Evolutionary conservation across 345 rosid species (phyloP), one percentile per base, ranked within the genome.

Genomic region (Crucihimalaya himalaica): DNA sequence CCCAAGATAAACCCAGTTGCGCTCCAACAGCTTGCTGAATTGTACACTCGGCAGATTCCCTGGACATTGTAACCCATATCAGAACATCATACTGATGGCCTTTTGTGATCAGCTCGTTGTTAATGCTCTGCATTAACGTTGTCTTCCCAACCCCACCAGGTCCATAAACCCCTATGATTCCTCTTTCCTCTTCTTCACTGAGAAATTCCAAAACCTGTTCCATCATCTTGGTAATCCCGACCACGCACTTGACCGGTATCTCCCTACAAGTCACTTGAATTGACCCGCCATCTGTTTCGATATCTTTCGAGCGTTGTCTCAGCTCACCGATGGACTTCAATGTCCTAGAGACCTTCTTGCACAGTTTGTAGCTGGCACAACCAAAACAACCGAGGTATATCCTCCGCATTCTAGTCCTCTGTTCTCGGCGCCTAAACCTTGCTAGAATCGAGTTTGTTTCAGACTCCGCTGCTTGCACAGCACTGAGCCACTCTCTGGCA

Each of bases 11-110:
- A 56, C 83, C 80, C 27, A 81, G 47, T 53, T 56, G 66, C 6
- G 71, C 64, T 35, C 74, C 87, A 48, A 84, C 48, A 21, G 78
- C 77, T 53, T 63, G 37, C 70, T 84, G 84, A 48, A 84, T 65
- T 34, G 73, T 75, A 32, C 66, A 82, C 68, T 68, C 77, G 9
- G 58, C 68, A 10, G 61, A 78, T 13, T 80, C 84, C 43, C 77
- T 70, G 3, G 85, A 71, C 68, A 78, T 70, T 21, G 74, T 72
- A 54, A 75, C 87, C 85, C 84, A 84, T 31, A 80, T 78, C 20
- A 84, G 72, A 12, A 31, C 25, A 27, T 84, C 82, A 53, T 60
- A 80, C 10, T 54, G 35, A 61, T 78, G 78, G 15, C 73, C 56
- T 31, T 39, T 78, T 43, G 23, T 62, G 53, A 73, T 54, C 35